Base-by-base conservation (phyloP, 2,329 filamentous ascomycete species). In the Acrocalymma vagum region DNA sequence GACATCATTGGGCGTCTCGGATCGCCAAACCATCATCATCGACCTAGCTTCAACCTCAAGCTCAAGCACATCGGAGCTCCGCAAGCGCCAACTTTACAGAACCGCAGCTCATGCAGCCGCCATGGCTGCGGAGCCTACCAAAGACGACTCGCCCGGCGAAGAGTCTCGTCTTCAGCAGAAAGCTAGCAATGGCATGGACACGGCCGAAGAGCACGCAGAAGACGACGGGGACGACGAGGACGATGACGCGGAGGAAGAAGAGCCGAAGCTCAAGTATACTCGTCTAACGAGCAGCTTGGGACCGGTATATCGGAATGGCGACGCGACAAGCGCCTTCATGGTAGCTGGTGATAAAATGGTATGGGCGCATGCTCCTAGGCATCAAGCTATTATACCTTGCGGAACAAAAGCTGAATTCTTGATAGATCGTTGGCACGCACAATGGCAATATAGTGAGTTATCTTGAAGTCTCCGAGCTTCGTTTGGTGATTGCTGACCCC, bases 321-420 rank as follows among this genome's bases (percentile, higher is more conserved):
- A 99, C 79, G 90, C 91, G 56, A 96, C 93, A 17, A 96, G 92
- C 70, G 78, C 89, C 7, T 96, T 96, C 67, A 74, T 95, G 33
- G 90, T 95, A 33, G 88, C 88, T 26, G 93, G 93, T 36, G 93
- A 99, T 77, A 97, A 97, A 76, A 95, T 97, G 93, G 90, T 93
- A 78, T 60, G 77, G 41, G 36, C 43, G 47, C 46, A 52, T 42
- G 46, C 40, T 45, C 33, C 43, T 27, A 40, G 35, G 37, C 38
- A 39, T 31, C 39, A 36, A 50, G 45, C 32, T 51, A 20, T 38
- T 53, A 26, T 68, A 88, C 83, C 84, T 95, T 53, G 77, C 91
- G 59, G 90, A 89, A 53, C 75, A 55, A 72, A 57, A 53, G 45
- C 45, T 61, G 49, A 70, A 49, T 37, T 48, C 30, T 52, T 44